Evolutionary conservation across 306 rosid genomes (phyloP).

Genomic region (Astragalus glycyphyllos): DNA sequence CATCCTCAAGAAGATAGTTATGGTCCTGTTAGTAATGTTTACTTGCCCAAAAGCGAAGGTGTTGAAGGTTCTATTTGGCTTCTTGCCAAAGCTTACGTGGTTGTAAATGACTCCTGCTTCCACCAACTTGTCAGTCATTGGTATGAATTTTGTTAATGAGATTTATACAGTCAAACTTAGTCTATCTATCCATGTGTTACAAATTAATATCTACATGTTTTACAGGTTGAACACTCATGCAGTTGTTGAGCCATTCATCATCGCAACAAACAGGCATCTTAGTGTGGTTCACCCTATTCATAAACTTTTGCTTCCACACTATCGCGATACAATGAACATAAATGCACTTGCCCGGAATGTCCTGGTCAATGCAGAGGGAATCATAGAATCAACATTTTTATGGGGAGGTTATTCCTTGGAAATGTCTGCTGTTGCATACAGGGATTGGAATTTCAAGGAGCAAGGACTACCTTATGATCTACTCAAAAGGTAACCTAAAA

Average conservation of each 20-base stretch:
- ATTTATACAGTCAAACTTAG: neutral
- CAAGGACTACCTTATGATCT: conserved; percentile 49
- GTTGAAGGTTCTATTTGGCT: conserved; percentile 64
- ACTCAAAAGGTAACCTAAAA: conserved; percentile 45
- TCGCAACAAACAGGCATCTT: conserved; percentile 51
- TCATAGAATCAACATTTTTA: conserved; percentile 48
- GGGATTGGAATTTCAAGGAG: conserved; percentile 47
- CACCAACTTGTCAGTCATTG: conserved; percentile 82
- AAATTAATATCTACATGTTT: conserved; percentile 12
- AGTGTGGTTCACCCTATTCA: conserved; percentile 54
- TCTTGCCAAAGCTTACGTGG: conserved; percentile 74
- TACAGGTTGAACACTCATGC: conserved; percentile 81
- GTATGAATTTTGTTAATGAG: conserved; percentile 42
- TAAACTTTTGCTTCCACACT: conserved; percentile 49
- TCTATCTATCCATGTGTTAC: neutral
- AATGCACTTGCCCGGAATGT: conserved; percentile 47
- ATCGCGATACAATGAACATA: conserved; percentile 53
- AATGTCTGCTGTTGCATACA: conserved; percentile 44
- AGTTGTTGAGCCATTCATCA: conserved; percentile 68
- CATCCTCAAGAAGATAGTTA: conserved; percentile 59
- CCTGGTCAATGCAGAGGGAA: conserved; percentile 49
- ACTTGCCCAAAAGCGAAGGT: conserved; percentile 59
- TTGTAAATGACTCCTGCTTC: conserved; percentile 66
- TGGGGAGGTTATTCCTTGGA: conserved; percentile 39
- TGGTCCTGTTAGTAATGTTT: conserved; percentile 62